Evolutionary conservation across 83 land plant species (phyloP).

Genomic region (Thuja plicata): DNA sequence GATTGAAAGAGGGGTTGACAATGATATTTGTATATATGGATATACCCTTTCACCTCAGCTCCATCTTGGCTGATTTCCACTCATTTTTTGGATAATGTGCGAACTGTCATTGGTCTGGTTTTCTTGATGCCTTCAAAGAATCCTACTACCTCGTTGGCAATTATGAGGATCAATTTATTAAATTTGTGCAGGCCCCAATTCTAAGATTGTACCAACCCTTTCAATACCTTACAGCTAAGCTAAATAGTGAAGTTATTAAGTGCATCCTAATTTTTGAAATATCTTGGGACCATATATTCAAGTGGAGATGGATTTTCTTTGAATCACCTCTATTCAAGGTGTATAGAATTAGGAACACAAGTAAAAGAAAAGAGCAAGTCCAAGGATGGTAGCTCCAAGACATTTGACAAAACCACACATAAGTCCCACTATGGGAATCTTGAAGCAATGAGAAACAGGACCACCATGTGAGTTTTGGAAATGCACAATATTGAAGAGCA

Average conservation of each 20-base stretch:
- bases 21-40: no score
- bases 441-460: background rate
- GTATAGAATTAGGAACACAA: no score
- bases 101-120: background rate
- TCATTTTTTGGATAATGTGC: no score
- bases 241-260: background rate
- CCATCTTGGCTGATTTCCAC: no score
- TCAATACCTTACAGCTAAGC: background rate
- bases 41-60: no score
- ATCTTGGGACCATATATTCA: background rate
- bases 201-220: background rate
- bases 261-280: no score
- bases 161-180: no score
- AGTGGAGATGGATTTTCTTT: background rate
- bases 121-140: background rate
- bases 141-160: background rate
- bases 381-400: background rate
- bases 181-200: no score
- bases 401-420: background rate
- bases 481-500: background rate
- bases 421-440: background rate
- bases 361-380: background rate
- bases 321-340: background rate
- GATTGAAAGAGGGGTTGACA: no score
- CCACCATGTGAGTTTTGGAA: background rate